Evolutionary conservation across 768 basidiomycete species (phyloP), one percentile per base, ranked within the genome.

Genomic region (Trametes cubensis): DNA sequence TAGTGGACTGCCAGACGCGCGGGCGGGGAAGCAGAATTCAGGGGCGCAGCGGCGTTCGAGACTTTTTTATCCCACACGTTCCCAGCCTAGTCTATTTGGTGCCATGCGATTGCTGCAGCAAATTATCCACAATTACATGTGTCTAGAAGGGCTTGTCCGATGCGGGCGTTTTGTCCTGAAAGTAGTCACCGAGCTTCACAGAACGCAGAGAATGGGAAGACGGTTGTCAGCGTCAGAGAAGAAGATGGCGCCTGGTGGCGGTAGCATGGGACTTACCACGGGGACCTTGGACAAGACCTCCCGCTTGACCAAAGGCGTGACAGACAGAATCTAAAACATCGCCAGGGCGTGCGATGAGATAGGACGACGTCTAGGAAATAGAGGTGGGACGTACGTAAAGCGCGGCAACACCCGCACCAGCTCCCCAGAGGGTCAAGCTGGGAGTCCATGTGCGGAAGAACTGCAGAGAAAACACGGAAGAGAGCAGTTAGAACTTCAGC

Each of bases 141-240:
- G 53, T 70, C 76, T 80, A 94, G 79, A 94, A 92, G 5, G 92
- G 91, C 71, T 91, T 92, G 79, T 94, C 92, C 30, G 83, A 89
- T 42, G 85, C 85, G 17, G 90, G 92, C 0, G 82, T 90, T 66
- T 84, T 89, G 77, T 94, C 92, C 71, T 87, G 83, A 72, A 83
- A 94, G 76, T 90, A 91, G 56, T 66, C 74, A 42, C 85, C 83
- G 69, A 94, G 62, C 92, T 94, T 63, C 17, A 49, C 2, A 65
- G 46, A 39, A 34, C 34, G 34, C 34, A 34, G 30, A 52, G 42
- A 30, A 56, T 6, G 47, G 54, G 48, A 39, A 50, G 57, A 52
- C 46, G 25, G 34, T 14, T 40, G 52, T 54, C 49, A 46, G 28
- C 46, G 10, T 52, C 50, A 41, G 38, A 49, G 42, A 40, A 57